phyloP scores from a whole-genome alignment of 2,329 filamentous ascomycete species.

The Geosmithia putterillii region DNA sequence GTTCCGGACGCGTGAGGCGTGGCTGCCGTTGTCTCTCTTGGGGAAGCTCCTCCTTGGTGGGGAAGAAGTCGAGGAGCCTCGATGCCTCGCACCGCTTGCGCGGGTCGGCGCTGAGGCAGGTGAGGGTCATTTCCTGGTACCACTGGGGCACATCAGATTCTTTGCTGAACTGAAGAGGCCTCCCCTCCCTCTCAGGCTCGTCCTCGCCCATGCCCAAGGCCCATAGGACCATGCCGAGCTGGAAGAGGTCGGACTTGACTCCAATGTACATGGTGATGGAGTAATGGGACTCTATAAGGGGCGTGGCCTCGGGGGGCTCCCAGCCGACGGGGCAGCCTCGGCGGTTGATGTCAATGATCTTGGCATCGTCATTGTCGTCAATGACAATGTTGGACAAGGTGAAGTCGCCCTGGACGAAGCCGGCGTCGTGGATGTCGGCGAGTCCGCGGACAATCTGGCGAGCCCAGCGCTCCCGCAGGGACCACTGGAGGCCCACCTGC shows the following conservation, averaged over 20 bases:
- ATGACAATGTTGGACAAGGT: slow-evolving; percentile 96
- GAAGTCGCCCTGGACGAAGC: slow-evolving; percentile 95
- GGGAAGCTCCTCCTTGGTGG: slow-evolving; percentile 18
- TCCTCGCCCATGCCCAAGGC: slow-evolving; percentile 78
- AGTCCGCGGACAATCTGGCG: slow-evolving; percentile 82
- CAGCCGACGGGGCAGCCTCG: slow-evolving; percentile 94
- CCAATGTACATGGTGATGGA: slow-evolving; percentile 95
- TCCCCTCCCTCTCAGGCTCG: slow-evolving; percentile 69
- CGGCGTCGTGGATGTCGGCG: slow-evolving; percentile 86
- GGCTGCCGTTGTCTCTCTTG: too few relatives aligned
- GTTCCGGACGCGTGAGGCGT: too few relatives aligned
- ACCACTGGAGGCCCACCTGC: slow-evolving; percentile 49
- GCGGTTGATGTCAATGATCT: slow-evolving; percentile 97
- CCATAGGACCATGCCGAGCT: slow-evolving; percentile 96
- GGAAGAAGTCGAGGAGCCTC: slow-evolving; percentile 59
- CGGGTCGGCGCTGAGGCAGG: slow-evolving; percentile 66
- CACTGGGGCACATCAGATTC: slow-evolving; percentile 61
- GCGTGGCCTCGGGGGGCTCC: slow-evolving; percentile 87
- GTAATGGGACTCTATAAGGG: slow-evolving; percentile 77
- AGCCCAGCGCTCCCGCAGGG: slow-evolving; percentile 73
- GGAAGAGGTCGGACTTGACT: slow-evolving; percentile 92
- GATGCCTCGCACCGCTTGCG: slow-evolving; percentile 61
- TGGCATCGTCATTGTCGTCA: slow-evolving; percentile 70
- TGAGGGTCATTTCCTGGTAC: slow-evolving; percentile 63
- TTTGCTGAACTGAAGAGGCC: slow-evolving; percentile 51